Percentiles rank a stretch among this genome's conserved stretches.
Evolutionary conservation across 192 early-diverging fungal genomes (phyloP).

Genomic region (Entomortierella beljakovae): DNA sequence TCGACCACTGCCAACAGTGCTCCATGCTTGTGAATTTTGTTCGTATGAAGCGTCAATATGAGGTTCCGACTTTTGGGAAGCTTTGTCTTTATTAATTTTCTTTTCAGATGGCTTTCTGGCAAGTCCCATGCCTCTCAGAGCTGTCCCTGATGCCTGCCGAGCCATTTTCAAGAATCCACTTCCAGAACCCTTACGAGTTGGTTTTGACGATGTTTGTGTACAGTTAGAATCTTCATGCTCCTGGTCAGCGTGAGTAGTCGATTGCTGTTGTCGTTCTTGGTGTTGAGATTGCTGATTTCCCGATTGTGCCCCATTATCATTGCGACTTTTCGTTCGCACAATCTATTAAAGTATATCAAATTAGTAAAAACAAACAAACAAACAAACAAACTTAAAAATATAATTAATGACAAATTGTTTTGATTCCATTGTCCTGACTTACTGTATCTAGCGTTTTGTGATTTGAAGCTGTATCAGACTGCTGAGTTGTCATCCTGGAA

Average conservation of each 20-base stretch:
- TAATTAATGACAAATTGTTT: too few species aligned
- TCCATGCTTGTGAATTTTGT: conserved; percentile 13
- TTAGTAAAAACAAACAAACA: too few species aligned
- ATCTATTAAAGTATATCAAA: neutral
- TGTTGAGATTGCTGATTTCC: neutral
- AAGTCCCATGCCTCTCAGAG: conserved; percentile 31
- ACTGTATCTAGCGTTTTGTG: too few species aligned
- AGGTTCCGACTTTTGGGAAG: neutral
- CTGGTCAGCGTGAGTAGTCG: neutral
- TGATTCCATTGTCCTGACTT: too few species aligned
- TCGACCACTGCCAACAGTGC: neutral
- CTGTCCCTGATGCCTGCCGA: conserved; percentile 42
- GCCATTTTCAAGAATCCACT: conserved; percentile 31
- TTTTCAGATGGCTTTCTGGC: conserved; percentile 28
- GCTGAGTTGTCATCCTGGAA: neutral
- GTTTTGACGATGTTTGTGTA: neutral
- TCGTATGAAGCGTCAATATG: neutral
- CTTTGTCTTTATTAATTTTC: conserved; percentile 9
- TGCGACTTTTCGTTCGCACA: neutral
- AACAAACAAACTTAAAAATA: too few species aligned
- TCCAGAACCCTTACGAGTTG: conserved; percentile 28
- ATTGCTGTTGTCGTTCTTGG: conserved; percentile 7
- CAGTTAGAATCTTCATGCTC: neutral
- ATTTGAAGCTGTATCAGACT: conserved; percentile 5
- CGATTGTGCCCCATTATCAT: neutral